Evolutionary conservation across 306 rosid species (phyloP), one percentile per base, ranked within the genome.

Genomic region (Calophaca sinica): DNA sequence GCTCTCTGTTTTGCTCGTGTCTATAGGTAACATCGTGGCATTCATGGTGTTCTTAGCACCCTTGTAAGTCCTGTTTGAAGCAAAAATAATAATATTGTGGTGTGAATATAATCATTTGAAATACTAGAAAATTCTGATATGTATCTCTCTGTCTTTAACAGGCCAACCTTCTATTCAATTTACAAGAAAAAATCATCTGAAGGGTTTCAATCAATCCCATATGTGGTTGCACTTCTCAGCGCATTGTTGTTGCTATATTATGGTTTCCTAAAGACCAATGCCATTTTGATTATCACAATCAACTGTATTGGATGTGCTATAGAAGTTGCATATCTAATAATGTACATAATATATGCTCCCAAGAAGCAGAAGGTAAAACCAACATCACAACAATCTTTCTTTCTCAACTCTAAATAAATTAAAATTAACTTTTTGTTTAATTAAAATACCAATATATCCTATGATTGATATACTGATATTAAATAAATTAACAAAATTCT

Each of bases 1-100:
- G 9, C 35, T 63, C 68, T 62, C 41, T 63, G 38, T 66, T 79
- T 60, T 64, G 32, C 63, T 38, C 28, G 45, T 60, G 12, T 28
- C 28, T 70, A 11, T 29, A 89, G 90, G 96, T 32, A 91, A 91
- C 80, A 87, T 91, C 6, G 86, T 91, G 11, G 70, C 91, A 3
- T 91, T 91, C 68, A 0, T 91, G 91, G 93, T 88, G 63, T 91
- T 88, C 87, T 64, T 91, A 46, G 84, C 93, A 6, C 96, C 96
- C 39, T 48, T 87, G 96, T 90, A 88, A 90, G 91, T 48, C 28
- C 12, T n/a, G 0, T 57, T 20, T 61, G 4, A 70, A 79, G 31
- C 13, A 62, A 29, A 29, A 28, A 6, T 45, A 39, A 67, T 9
- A 52, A 36, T n/a, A 66, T 66, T 1, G 26, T 20, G 0, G 26